These are phyloP conservation scores for Microascus cirrosus DNA, from an alignment of 2,329 filamentous ascomycete genomes.

Conservation along the genomic window DNA sequence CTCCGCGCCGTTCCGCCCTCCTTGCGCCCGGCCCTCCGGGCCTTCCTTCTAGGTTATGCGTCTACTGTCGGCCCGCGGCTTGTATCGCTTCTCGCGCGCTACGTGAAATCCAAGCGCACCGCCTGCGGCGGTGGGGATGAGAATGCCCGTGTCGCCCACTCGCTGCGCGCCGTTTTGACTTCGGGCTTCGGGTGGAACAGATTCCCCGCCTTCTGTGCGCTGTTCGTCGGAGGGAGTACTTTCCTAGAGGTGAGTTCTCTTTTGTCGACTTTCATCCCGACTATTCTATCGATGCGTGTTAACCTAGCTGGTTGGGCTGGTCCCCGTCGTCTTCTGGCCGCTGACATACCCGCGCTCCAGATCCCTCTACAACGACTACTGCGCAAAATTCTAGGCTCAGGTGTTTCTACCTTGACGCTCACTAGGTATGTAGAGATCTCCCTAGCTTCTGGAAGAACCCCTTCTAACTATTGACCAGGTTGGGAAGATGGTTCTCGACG, in stretches of 20 bases:
- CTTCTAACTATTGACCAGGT: conserved; percentile 20
- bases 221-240: conserved; percentile 47
- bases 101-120: conserved; percentile 20
- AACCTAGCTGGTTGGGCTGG: background rate
- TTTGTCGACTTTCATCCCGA: background rate
- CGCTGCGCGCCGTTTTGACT: conserved; percentile 24
- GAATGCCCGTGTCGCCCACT: conserved; percentile 1
- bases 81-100: conserved; percentile 40
- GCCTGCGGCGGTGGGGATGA: conserved; percentile 7
- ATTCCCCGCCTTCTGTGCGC: conserved; percentile 53
- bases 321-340: background rate
- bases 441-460: background rate
- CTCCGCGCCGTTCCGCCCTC: conserved; percentile 30
- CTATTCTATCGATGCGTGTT: background rate
- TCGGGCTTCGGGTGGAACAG: conserved; percentile 41
- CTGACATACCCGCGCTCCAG: background rate
- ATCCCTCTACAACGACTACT: conserved; percentile 5
- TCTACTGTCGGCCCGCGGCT: conserved; percentile 47
- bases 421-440: conserved; percentile 1
- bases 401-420: conserved; percentile 1
- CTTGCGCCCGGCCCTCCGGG: conserved; percentile 44
- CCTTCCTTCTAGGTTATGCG: conserved; percentile 50
- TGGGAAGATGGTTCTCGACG: conserved; percentile 41
- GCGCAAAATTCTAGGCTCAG: conserved; percentile 2
- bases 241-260: conserved; percentile 40